Evolutionary conservation across 345 rosid species (phyloP), one percentile per base, ranked within the genome.

Genomic region (Stellera chamaejasme): DNA sequence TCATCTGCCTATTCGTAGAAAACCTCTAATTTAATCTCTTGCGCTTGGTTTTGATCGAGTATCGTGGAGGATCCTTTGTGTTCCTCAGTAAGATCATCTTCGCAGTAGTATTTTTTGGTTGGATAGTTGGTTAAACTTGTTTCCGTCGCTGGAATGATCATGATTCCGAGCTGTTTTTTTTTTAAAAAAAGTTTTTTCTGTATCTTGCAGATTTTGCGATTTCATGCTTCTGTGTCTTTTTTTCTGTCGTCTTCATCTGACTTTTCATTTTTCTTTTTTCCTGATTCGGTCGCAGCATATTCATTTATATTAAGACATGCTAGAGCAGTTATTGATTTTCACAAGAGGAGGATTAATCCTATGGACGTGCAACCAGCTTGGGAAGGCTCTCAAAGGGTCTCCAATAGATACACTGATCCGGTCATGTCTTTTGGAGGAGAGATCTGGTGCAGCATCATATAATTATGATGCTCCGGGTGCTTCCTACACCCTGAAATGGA

Each of bases 291-390:
- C 32, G 53, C 69, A 79, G 88, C 76, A 52, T 52, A 59, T 60
- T 60, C 23, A 7, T 56, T 61, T 69, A 66, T 63, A 68, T 50
- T 46, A 51, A 51, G 69, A 58, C 75, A 93, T 93, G 99, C 76
- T 93, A 69, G 99, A 93, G 66, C 99, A 93, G 73, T 76, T 93
- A 52, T 63, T 93, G 51, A 93, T 93, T 52, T 93, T 93, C 65
- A 93, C 99, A 0, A 70, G 95, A 61, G 97, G 99, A 67, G 99
- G 99, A n/a, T 72, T 93, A 71, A 89, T 90, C 83, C 90, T 93
- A 23, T 93, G 96, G 99, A 90, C 97, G 26, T 93, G 92, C 62
- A 93, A 85, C 62, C 97, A 89, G 84, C 80, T 93, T 16, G 96
- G 96, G 1, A 90, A 82, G 28, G 99, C 99, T 58, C 77, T 93